Evolutionary conservation across 2,329 filamentous ascomycete species (phyloP).

Genomic region (Sclerotinia subarctica): DNA sequence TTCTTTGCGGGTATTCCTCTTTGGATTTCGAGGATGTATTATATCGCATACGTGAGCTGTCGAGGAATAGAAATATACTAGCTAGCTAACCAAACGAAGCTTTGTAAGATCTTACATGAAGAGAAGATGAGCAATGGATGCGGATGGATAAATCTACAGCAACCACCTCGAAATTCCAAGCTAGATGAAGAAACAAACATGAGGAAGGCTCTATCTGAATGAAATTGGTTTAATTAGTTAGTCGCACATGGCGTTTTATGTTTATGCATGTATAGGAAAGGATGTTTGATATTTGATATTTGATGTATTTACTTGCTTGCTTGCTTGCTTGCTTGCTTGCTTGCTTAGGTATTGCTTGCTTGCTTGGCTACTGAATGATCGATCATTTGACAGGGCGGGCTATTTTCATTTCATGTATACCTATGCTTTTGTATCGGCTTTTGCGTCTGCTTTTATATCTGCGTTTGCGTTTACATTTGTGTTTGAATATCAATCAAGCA

Average conservation of each 20-base stretch:
- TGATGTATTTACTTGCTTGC: neutral
- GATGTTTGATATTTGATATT: neutral
- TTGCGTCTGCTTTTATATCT: too few relatives aligned
- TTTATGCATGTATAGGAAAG: neutral
- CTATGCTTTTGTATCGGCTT: neutral
- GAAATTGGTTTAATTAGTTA: neutral
- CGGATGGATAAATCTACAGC: neutral
- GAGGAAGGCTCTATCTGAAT: neutral
- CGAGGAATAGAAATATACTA: neutral
- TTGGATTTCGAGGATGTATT: neutral
- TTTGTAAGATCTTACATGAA: neutral
- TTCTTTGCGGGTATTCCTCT: too few relatives aligned
- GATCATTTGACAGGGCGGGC: neutral
- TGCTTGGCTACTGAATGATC: neutral
- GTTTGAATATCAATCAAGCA: neutral
- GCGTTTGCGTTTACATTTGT: too few relatives aligned
- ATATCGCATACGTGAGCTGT: neutral
- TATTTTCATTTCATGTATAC: neutral
- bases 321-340: too few relatives aligned
- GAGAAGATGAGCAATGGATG: too few relatives aligned
- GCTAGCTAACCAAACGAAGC: neutral
- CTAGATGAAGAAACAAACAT: neutral
- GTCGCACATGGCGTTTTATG: neutral
- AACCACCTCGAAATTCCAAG: neutral
- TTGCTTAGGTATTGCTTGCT: too few relatives aligned